Evolutionary conservation across 2,329 filamentous ascomycete genomes (phyloP).

Genomic region (Colletotrichum tropicale): DNA sequence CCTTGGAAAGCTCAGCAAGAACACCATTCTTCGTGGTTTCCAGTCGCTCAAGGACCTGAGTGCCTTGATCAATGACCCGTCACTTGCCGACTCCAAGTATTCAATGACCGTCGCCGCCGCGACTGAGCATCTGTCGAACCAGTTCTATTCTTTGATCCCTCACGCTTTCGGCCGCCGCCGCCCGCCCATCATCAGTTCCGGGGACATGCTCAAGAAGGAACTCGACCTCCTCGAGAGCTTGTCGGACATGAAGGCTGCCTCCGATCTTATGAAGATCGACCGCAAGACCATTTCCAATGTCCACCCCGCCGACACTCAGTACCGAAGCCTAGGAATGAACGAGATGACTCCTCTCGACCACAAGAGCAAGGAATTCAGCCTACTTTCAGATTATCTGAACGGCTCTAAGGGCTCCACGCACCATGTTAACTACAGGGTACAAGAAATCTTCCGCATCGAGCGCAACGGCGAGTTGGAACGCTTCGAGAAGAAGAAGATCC

Average conservation of each 20-base stretch:
- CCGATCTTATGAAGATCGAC: slow-evolving; percentile 75
- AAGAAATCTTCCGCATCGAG: slow-evolving; percentile 84
- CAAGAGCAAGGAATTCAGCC: slow-evolving; percentile 64
- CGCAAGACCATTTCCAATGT: slow-evolving; percentile 45
- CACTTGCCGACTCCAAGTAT: slow-evolving; percentile 50
- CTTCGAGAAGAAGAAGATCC: slow-evolving; percentile 63
- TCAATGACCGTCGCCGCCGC: slow-evolving; percentile 40
- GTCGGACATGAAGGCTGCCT: slow-evolving; percentile 84
- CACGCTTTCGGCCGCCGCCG: slow-evolving; percentile 78
- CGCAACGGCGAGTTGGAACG: slow-evolving; percentile 74
- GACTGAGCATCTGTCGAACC: slow-evolving; percentile 72
- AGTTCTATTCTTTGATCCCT: slow-evolving; percentile 82
- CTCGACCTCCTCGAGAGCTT: slow-evolving; percentile 81
- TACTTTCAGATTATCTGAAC: slow-evolving; percentile 71
- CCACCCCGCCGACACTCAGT: slow-evolving; percentile 75
- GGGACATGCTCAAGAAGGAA: slow-evolving; percentile 71
- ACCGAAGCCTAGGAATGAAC: slow-evolving; percentile 70
- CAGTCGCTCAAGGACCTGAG: slow-evolving; percentile 78
- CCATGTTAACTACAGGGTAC: slow-evolving; percentile 59
- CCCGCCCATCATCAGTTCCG: slow-evolving; percentile 68
- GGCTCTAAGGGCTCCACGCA: slow-evolving; percentile 74
- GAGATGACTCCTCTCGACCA: slow-evolving; percentile 76
- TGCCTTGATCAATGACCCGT: slow-evolving; percentile 62
- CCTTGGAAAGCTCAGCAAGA: slow-evolving; percentile 82
- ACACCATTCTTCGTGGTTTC: slow-evolving; percentile 77